Evolutionary conservation across 805 yeast species (phyloP).

Genomic region (Lipomyces orientalis): DNA sequence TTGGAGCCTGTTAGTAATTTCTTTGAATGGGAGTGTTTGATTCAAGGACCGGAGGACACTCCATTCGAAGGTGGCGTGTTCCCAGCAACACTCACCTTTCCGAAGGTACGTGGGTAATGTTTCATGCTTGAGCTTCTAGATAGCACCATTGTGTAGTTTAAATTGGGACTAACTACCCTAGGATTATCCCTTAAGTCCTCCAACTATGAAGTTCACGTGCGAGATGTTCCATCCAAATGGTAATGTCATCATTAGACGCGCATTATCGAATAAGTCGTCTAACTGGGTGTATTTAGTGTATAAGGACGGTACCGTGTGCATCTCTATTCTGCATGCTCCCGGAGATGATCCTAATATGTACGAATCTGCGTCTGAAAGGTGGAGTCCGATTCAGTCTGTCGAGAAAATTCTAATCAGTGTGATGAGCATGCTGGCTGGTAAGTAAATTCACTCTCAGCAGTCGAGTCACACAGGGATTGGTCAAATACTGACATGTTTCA

Average conservation of each 20-base stretch:
- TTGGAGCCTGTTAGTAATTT: conserved; percentile 49
- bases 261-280: not conserved
- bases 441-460: not conserved
- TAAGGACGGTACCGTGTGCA: conserved; percentile 94
- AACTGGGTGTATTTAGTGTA: conserved; percentile 54
- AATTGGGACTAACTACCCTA: not conserved
- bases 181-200: conserved; percentile 86
- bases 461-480: not conserved
- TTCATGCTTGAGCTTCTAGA: not conserved
- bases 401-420: conserved; percentile 93
- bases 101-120: conserved; percentile 45
- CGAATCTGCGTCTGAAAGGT: conserved; percentile 93
- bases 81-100: conserved; percentile 74
- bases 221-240: conserved; percentile 89
- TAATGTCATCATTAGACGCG: conserved; percentile 23
- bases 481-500: conserved; percentile 2
- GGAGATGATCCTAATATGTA: conserved; percentile 97
- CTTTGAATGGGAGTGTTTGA: conserved; percentile 80
- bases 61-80: conserved; percentile 89
- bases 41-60: conserved; percentile 84
- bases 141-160: not conserved
- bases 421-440: conserved; percentile 84
- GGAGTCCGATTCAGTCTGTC: conserved; percentile 98
- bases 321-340: conserved; percentile 91
- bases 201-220: conserved; percentile 74